Conservation (phyloP, 2,329 filamentous ascomycete species). For the Trichoderma citrinoviride region DNA sequence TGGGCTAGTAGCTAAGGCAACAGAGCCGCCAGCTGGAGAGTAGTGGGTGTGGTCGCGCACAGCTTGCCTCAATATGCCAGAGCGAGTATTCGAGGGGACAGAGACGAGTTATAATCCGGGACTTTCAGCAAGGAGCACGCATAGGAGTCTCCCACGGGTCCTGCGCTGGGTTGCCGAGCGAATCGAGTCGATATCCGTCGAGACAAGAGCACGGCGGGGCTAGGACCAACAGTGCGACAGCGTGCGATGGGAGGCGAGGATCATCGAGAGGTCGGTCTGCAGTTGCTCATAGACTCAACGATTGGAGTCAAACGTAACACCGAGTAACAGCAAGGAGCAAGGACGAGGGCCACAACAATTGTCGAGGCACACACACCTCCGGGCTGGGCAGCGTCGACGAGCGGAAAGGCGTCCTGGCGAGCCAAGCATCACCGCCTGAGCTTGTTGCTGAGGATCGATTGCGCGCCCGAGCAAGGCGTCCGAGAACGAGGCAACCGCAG, state of each 20-base stretch:
- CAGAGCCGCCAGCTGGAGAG: not conserved
- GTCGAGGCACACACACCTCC: not conserved
- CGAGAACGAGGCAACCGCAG: constrained; percentile 3
- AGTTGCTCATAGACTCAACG: not conserved
- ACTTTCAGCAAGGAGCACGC: not conserved
- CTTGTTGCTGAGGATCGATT: not conserved
- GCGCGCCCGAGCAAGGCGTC: not conserved
- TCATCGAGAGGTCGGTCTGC: constrained; percentile 9
- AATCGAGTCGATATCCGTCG: not conserved
- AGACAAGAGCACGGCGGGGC: not conserved
- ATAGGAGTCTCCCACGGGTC: not conserved
- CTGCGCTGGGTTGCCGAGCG: not conserved
- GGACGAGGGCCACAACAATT: not conserved
- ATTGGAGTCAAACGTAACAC: constrained; percentile 1
- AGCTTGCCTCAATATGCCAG: not conserved
- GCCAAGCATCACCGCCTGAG: not conserved
- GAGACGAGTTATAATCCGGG: constrained; percentile 1
- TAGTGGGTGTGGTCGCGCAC: not conserved
- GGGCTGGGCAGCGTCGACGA: constrained; percentile 1
- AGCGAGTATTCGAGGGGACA: not conserved
- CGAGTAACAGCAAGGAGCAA: not conserved
- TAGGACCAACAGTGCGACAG: not conserved
- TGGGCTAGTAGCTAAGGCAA: not conserved
- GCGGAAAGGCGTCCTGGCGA: not conserved
- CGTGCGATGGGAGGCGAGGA: not conserved